Evolutionary conservation across 441 rosid species (phyloP), one percentile per base, ranked within the genome.

Genomic region (Pelargonium fulgidum): DNA sequence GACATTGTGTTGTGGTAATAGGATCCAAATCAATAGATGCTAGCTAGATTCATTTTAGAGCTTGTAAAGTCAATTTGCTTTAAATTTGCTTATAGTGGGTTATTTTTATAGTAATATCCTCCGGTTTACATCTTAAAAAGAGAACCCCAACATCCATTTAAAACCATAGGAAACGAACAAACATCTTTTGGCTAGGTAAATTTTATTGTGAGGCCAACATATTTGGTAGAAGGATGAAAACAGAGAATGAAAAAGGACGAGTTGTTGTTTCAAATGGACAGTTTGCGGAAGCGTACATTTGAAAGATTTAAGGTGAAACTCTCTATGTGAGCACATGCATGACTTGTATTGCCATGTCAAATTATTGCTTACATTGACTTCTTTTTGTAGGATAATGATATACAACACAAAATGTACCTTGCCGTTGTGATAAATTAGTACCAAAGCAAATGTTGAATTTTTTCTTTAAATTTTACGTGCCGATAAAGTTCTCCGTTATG

Each of bases 401-500:
- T 13, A 50, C 39, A 50, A 50, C 58, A 50, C 58, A 50, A 14
- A n/a, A 13, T n/a, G 5, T n/a, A 13, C 58, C 26, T 58, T 58
- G 10, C 13, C 63, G 1, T 1, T 22, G 29, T 2, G 63, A 1
- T 58, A 58, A 17, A 58, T 58, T 58, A 19, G 29, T 58, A 11
- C 10, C 62, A 56, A 56, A 56, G 12, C 24, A n/a, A 56, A n/a
- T 14, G 16, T 13, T 14, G 36, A 13, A 9, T 68, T 41, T 54
- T 8, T 9, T 58, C 2, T 19, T 7, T 64, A 14, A 52, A 48
- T 16, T 19, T 66, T 62, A 19, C 64, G 11, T 47, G 44, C 56
- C 19, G 70, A 68, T 62, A 48, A 26, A 66, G 41, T 66, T 42
- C 70, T 58, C 58, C 63, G n/a, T 58, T 8, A 29, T 11, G 20